Conservation (phyloP, 441 rosid species). For the Corymbia calophylla region DNA sequence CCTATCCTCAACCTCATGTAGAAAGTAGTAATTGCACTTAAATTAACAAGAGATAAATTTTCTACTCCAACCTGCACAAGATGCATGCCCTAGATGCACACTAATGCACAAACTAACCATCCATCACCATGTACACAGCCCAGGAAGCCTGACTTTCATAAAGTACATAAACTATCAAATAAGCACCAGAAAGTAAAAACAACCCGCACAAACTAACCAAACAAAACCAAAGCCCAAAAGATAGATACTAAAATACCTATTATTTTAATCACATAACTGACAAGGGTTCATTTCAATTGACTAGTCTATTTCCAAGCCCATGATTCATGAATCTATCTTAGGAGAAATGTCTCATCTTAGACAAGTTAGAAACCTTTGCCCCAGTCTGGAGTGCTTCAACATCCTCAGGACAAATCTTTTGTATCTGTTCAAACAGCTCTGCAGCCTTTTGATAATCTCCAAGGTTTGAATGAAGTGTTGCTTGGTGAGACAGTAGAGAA, state of each 20-base stretch:
- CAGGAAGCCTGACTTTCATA: not conserved
- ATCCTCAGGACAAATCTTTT: conserved; percentile 42
- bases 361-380: conserved; percentile 45
- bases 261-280: not conserved
- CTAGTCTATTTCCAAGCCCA: not conserved
- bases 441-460: conserved; percentile 77
- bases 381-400: conserved; percentile 51
- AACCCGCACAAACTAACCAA: not conserved
- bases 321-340: not conserved
- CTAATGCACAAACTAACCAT: not conserved
- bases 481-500: conserved; percentile 49
- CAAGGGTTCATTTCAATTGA: not conserved
- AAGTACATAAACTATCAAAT: not conserved
- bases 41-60: not conserved
- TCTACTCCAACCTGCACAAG: not conserved
- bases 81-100: not conserved
- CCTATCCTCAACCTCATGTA: not conserved
- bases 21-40: not conserved
- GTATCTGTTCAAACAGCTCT: conserved; percentile 71
- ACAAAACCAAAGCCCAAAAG: not conserved
- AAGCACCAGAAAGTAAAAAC: not conserved
- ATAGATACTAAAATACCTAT: not conserved
- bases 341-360: not conserved
- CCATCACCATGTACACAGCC: not conserved
- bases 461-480: conserved; percentile 55